These are phyloP conservation scores for Elsinoe batatas DNA, from an alignment of 2,329 filamentous ascomycete genomes.

Conservation along the genomic window DNA sequence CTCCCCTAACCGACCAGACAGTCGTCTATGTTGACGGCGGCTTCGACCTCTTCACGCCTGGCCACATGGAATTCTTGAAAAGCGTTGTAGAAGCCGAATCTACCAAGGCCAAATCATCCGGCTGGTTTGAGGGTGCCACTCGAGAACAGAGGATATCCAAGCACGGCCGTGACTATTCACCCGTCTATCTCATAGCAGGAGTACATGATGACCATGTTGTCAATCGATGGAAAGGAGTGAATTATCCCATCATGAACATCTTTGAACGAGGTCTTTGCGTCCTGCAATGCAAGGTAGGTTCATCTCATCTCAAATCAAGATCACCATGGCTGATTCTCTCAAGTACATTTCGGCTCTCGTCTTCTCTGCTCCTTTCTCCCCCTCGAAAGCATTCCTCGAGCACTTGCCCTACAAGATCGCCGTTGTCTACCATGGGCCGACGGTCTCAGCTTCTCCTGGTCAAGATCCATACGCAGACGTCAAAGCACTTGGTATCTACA, in stretches of 20 bases:
- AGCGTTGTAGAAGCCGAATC: constrained; percentile 67
- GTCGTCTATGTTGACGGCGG: constrained; percentile 94
- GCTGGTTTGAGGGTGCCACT: constrained; percentile 64
- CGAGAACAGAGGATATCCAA: constrained; percentile 53
- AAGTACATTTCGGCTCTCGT: constrained; percentile 81
- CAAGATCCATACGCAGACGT: constrained; percentile 58
- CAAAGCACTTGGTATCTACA: constrained; percentile 76
- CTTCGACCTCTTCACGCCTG: constrained; percentile 92
- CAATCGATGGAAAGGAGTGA: constrained; percentile 92
- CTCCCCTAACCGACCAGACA: constrained; percentile 64
- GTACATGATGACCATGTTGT: constrained; percentile 93
- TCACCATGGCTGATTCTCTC: constrained; percentile 17
- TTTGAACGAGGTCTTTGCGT: constrained; percentile 94
- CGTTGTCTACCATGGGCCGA: constrained; percentile 92
- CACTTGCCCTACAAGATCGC: constrained; percentile 41
- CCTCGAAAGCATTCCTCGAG: constrained; percentile 64
- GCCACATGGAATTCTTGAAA: constrained; percentile 89
- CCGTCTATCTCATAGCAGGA: constrained; percentile 81
- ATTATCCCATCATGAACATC: constrained; percentile 99
- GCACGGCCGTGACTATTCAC: constrained; percentile 62
- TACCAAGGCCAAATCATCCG: constrained; percentile 52
- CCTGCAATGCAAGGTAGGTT: constrained; percentile 73
- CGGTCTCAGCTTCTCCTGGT: constrained; percentile 64
- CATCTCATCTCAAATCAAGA: constrained; percentile 13
- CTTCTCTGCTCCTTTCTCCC: constrained; percentile 82